Percentiles rank a stretch among this genome's conserved stretches.
Conservation (phyloP, 2,329 filamentous ascomycete species). For the Ophiocordyceps robertsii region DNA sequence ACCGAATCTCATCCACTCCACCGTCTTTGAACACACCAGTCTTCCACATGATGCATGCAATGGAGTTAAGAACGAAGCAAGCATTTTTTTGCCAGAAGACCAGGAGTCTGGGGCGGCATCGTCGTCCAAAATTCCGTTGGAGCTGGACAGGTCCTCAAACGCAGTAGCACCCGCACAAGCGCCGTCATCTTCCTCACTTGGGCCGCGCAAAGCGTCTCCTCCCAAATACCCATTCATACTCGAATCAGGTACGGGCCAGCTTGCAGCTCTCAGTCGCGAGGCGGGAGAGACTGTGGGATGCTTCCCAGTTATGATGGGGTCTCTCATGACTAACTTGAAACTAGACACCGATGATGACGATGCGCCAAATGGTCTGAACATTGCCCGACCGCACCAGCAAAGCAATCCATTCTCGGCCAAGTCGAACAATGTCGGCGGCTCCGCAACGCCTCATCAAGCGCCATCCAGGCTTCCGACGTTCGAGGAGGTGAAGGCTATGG, state of each 20-base stretch:
- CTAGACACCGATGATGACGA: not conserved
- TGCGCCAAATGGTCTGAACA: not conserved
- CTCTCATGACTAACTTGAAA: not conserved
- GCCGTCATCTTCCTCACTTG: not conserved
- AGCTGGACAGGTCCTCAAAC: not conserved
- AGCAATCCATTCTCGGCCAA: not conserved
- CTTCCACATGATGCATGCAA: constrained; percentile 4
- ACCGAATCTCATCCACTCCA: constrained; percentile 41
- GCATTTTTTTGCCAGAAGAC: constrained; percentile 15
- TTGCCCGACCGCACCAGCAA: not conserved
- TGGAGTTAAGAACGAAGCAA: constrained; percentile 9
- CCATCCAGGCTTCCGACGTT: not conserved
- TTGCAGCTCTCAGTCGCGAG: not conserved
- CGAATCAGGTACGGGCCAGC: not conserved
- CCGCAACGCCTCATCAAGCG: not conserved
- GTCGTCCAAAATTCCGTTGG: not conserved
- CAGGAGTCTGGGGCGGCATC: not conserved
- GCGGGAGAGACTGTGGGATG: not conserved
- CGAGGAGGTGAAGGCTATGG: too few relatives aligned
- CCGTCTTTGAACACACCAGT: constrained; percentile 26
- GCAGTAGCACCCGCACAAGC: not conserved
- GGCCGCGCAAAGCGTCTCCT: not conserved
- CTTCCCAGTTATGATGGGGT: not conserved
- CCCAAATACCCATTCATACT: not conserved
- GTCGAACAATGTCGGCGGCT: too few relatives aligned